phyloP scores from a whole-genome alignment of 2,329 filamentous ascomycete species.

The Aspergillus aculeatus region DNA sequence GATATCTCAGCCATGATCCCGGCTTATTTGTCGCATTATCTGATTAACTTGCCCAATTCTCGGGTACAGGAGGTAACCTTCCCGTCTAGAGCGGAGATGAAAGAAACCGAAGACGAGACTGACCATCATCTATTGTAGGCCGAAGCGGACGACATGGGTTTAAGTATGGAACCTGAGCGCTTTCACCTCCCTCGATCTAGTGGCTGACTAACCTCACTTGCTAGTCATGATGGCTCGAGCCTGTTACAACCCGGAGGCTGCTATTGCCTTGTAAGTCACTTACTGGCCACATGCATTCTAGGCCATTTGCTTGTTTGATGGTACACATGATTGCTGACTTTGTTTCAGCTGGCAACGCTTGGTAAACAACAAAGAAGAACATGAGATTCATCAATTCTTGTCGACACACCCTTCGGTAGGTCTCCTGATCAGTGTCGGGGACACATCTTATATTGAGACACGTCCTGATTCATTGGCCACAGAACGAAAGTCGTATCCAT shows the following conservation, averaged over 20 bases:
- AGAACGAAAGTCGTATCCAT: slow-evolving; percentile 55
- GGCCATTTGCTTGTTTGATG: background rate
- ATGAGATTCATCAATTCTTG: slow-evolving; percentile 53
- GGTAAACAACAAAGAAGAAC: slow-evolving; percentile 46
- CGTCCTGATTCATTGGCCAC: slow-evolving; percentile 9
- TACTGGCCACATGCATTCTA: background rate
- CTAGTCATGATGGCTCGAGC: slow-evolving; percentile 61
- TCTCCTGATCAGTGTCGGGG: background rate
- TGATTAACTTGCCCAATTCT: slow-evolving; percentile 54
- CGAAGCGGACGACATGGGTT: slow-evolving; percentile 62
- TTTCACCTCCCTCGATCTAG: background rate
- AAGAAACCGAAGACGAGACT: background rate
- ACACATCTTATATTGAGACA: background rate
- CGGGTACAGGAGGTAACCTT: slow-evolving; percentile 54
- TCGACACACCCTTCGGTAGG: slow-evolving; percentile 58
- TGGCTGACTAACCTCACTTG: slow-evolving; percentile 15
- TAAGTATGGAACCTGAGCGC: slow-evolving; percentile 38
- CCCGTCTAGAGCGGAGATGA: background rate
- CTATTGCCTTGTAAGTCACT: slow-evolving; percentile 48
- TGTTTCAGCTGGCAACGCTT: slow-evolving; percentile 49
- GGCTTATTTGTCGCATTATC: slow-evolving; percentile 49
- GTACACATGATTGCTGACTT: background rate
- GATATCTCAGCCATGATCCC: slow-evolving; percentile 40
- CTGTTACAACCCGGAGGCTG: slow-evolving; percentile 59
- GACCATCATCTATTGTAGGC: slow-evolving; percentile 32